These are phyloP conservation scores for Sugiyamaella qingdaonensis DNA, from an alignment of 805 yeast genomes.

Conservation along the genomic window DNA sequence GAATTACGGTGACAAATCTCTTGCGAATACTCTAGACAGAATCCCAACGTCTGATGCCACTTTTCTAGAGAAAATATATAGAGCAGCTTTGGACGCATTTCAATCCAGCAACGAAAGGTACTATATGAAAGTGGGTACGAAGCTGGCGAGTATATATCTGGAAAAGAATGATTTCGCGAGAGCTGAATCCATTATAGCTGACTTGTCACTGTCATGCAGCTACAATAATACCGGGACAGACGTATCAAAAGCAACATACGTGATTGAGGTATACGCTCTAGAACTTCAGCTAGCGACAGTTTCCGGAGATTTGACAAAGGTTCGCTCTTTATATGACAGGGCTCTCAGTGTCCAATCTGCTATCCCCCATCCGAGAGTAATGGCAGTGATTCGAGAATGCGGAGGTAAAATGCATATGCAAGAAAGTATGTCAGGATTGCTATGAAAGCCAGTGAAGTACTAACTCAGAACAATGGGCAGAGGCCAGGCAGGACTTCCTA, in stretches of 20 bases:
- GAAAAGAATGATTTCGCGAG: constrained; percentile 18
- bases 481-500: constrained; percentile 52
- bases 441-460: neutral
- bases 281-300: constrained; percentile 54
- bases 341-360: constrained; percentile 51
- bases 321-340: constrained; percentile 48
- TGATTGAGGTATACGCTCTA: constrained; percentile 62
- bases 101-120: constrained; percentile 26
- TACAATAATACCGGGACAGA: constrained; percentile 5
- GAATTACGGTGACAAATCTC: constrained; percentile 35
- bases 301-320: constrained; percentile 35
- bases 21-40: constrained; percentile 31
- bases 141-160: constrained; percentile 31
- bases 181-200: constrained; percentile 1
- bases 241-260: constrained; percentile 27
- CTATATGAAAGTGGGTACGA: constrained; percentile 29
- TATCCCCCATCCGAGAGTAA: constrained; percentile 63
- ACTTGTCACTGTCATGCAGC: constrained; percentile 2
- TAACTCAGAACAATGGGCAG: constrained; percentile 44
- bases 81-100: constrained; percentile 25
- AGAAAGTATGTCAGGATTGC: constrained; percentile 29
- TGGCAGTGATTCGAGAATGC: constrained; percentile 73
- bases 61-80: constrained; percentile 28
- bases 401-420: constrained; percentile 67
- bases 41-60: constrained; percentile 18